Percentiles rank a stretch among this genome's conserved stretches.
These are phyloP conservation scores for Phytophthora constricta DNA, from an alignment of 352 stramenopile genomes.

Conservation along the genomic window DNA sequence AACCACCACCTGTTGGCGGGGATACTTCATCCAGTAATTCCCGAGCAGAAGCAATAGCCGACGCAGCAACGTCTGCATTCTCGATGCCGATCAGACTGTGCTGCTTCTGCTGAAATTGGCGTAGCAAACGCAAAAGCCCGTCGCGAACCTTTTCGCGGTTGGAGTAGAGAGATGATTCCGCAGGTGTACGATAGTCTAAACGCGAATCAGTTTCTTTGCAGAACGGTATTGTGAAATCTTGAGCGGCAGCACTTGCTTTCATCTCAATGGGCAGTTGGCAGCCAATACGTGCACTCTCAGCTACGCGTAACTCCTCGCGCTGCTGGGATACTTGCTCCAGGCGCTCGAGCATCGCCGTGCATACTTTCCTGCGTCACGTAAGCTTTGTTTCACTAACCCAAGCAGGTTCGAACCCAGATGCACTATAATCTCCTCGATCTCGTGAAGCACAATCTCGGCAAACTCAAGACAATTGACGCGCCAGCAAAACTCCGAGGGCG, in stretches of 20 bases:
- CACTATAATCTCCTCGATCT: slow-evolving; percentile 40
- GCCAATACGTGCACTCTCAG: slow-evolving; percentile 60
- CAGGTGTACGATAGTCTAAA: slow-evolving; percentile 63
- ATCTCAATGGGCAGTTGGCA: slow-evolving; percentile 63
- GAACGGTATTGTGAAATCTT: slow-evolving; percentile 69
- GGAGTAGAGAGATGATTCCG: slow-evolving; percentile 58
- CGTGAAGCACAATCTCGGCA: slow-evolving; percentile 43
- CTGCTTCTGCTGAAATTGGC: slow-evolving; percentile 67
- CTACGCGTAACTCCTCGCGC: slow-evolving; percentile 55
- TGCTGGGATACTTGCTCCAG: slow-evolving; percentile 35
- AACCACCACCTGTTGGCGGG: slow-evolving; percentile 81
- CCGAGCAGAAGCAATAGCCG: slow-evolving; percentile 36
- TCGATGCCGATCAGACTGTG: slow-evolving; percentile 56
- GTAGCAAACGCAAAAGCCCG: slow-evolving; percentile 58
- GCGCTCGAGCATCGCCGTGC: slow-evolving; percentile 31
- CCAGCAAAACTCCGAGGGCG: slow-evolving; percentile 55
- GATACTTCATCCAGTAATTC: slow-evolving; percentile 48
- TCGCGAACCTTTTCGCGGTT: slow-evolving; percentile 79
- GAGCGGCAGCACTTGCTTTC: slow-evolving; percentile 52
- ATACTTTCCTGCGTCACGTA: slow-evolving; percentile 38
- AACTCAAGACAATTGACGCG: slow-evolving; percentile 46
- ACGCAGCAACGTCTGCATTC: slow-evolving; percentile 32
- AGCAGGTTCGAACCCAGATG: slow-evolving; percentile 47
- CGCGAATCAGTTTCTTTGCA: slow-evolving; percentile 74
- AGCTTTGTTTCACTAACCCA: slow-evolving; percentile 26